Conservation (phyloP, 768 basidiomycete species). For the Boletellus ananas region DNA sequence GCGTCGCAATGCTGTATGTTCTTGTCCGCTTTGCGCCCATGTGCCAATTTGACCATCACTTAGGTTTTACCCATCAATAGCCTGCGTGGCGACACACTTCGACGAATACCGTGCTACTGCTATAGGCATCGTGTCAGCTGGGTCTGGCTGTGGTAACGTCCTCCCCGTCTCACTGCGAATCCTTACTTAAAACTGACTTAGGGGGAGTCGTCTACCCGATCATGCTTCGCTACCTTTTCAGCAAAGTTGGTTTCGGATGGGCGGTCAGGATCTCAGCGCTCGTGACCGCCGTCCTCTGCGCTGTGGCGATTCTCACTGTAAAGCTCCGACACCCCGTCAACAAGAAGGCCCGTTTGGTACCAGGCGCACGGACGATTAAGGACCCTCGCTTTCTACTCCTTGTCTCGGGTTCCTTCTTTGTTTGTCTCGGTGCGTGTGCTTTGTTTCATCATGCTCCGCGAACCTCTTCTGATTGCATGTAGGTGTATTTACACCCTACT, state of each 20-base stretch:
- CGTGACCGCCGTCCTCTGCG: constrained; percentile 45
- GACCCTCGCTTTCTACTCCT: constrained; percentile 55
- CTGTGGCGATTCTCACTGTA: constrained; percentile 46
- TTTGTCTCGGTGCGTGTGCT: constrained; percentile 51
- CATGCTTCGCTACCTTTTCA: constrained; percentile 55
- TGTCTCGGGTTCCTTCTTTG: constrained; percentile 50
- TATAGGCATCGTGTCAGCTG: constrained; percentile 64
- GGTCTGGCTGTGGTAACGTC: constrained; percentile 56
- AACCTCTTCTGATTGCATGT: constrained; percentile 5
- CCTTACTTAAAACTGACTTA: constrained; percentile 22
- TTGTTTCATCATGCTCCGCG: not conserved
- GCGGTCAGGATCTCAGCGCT: constrained; percentile 56
- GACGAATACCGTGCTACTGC: constrained; percentile 63
- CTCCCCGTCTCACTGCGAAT: constrained; percentile 14
- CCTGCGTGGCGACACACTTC: constrained; percentile 67
- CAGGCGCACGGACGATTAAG: constrained; percentile 32
- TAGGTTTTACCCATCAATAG: constrained; percentile 69
- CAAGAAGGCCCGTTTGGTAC: constrained; percentile 17
- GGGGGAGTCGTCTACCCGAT: constrained; percentile 73
- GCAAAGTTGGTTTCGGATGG: constrained; percentile 57
- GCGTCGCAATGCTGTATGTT: constrained; percentile 61
- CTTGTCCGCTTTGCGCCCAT: constrained; percentile 7
- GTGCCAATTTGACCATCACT: constrained; percentile 4
- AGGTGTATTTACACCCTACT: constrained; percentile 72
- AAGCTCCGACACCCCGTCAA: constrained; percentile 26